A percentile compares a stretch with the other conserved stretches of the same genome.
Evolutionary conservation across 331 rosid genomes (phyloP).

Genomic region (Erythrophleum ivorense): DNA sequence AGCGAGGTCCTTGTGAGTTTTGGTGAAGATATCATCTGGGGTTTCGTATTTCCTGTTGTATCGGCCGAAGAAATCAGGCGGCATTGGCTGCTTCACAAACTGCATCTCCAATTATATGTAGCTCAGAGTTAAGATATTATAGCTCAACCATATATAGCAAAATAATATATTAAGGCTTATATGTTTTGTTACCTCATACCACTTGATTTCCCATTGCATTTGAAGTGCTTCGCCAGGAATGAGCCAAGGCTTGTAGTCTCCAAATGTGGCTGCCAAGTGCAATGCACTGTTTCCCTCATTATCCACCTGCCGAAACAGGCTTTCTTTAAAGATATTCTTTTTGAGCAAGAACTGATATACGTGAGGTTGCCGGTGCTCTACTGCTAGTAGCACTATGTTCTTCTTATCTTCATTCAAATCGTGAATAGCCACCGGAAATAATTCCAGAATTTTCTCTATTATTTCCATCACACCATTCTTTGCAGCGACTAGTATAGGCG

Average conservation of each 20-base stretch:
- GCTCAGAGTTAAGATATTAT: neutral
- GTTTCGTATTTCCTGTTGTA: neutral
- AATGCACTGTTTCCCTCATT: neutral
- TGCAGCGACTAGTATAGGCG: neutral
- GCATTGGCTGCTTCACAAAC: neutral
- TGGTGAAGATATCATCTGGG: neutral
- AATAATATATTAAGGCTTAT: too few species aligned
- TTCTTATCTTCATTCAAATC: neutral
- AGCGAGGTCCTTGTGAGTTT: neutral
- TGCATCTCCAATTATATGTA: neutral
- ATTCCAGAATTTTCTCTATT: neutral
- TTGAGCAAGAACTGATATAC: neutral
- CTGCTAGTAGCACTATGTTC: neutral
- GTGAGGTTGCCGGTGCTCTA: neutral
- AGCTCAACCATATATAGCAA: neutral
- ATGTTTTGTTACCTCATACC: neutral
- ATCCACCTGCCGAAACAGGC: neutral
- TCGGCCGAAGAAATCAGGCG: neutral
- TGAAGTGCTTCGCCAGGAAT: neutral
- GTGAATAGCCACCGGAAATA: neutral
- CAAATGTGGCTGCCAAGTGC: neutral
- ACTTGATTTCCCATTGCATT: slow-evolving; percentile 7
- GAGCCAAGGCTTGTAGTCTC: neutral
- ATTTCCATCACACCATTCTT: slow-evolving; percentile 13
- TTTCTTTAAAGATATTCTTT: neutral